phyloP scores from a whole-genome alignment of 1,139 yeast genomes.

The Pichia sp. region DNA sequence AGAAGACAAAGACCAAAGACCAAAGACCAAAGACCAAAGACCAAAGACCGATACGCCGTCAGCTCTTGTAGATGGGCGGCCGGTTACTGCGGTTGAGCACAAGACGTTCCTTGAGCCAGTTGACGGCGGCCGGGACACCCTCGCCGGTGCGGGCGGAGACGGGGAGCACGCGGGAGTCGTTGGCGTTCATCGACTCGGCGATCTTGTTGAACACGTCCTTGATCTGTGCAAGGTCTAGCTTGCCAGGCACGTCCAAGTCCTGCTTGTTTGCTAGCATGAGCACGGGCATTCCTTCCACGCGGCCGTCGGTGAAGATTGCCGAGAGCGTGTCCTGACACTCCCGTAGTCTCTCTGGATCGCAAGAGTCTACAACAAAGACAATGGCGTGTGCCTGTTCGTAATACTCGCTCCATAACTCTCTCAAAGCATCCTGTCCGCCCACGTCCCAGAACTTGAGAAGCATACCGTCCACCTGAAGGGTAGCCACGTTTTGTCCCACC shows the following conservation, averaged over 20 bases:
- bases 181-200: conserved; percentile 78
- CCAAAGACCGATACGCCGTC: too few species aligned
- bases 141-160: conserved; percentile 83
- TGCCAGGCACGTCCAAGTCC: conserved; percentile 59
- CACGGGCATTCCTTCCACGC: conserved; percentile 73
- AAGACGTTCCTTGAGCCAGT: conserved; percentile 77
- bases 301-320: conserved; percentile 44
- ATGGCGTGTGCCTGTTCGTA: conserved; percentile 85
- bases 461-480: conserved; percentile 16
- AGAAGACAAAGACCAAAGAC: too few species aligned
- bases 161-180: conserved; percentile 86
- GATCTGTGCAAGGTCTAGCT: conserved; percentile 71
- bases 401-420: conserved; percentile 84
- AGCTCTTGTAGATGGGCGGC: conserved; percentile 41
- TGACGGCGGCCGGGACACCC: conserved; percentile 80
- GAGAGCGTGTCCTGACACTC: conserved; percentile 68
- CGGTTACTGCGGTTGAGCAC: conserved; percentile 68
- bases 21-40: too few species aligned
- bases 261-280: conserved; percentile 94
- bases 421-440: conserved; percentile 82
- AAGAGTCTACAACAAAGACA: conserved; percentile 85
- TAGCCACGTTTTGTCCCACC: conserved; percentile 60
- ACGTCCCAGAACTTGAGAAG: conserved; percentile 88
- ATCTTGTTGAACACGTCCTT: conserved; percentile 74
- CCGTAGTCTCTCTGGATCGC: conserved; percentile 73